These are phyloP conservation scores for Wallemia hederae DNA, from an alignment of 1,284 basidiomycete genomes.

Conservation along the genomic window DNA sequence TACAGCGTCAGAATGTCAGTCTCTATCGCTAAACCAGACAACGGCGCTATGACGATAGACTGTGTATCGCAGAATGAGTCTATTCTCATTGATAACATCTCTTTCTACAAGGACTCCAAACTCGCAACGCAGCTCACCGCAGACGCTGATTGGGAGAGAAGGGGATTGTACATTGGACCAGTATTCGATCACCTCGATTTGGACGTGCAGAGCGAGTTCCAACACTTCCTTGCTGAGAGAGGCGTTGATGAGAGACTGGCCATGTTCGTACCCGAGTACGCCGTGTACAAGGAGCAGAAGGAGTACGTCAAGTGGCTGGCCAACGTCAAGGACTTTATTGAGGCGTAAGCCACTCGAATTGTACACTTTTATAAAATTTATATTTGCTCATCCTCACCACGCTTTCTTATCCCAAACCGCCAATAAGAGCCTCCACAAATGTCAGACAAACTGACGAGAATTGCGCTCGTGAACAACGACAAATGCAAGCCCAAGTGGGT, in stretches of 20 bases:
- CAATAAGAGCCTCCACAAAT: constrained; percentile 16
- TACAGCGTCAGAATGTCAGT: constrained; percentile 50
- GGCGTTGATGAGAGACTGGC: constrained; percentile 58
- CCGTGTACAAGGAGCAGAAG: constrained; percentile 69
- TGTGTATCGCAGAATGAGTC: constrained; percentile 52
- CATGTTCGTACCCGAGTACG: constrained; percentile 52
- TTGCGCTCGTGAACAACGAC: constrained; percentile 76
- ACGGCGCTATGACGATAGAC: constrained; percentile 47
- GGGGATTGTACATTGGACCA: constrained; percentile 73
- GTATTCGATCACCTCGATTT: constrained; percentile 79
- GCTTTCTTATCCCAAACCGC: background rate
- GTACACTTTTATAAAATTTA: background rate
- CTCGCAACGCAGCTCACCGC: constrained; percentile 49
- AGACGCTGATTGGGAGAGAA: constrained; percentile 74
- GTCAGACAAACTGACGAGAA: constrained; percentile 79
- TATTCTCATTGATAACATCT: constrained; percentile 65
- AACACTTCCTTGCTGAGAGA: constrained; percentile 52
- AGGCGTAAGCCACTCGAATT: constrained; percentile 20
- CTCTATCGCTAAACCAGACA: constrained; percentile 31
- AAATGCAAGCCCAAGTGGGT: constrained; percentile 14
- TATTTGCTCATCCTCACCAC: no score
- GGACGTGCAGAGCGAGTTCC: constrained; percentile 56
- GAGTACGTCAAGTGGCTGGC: constrained; percentile 77
- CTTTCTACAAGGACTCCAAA: constrained; percentile 45
- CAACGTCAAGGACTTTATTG: constrained; percentile 56